Conservation (phyloP, 108 stramenopile genomes). For the Nitzschia putrida region DNA sequence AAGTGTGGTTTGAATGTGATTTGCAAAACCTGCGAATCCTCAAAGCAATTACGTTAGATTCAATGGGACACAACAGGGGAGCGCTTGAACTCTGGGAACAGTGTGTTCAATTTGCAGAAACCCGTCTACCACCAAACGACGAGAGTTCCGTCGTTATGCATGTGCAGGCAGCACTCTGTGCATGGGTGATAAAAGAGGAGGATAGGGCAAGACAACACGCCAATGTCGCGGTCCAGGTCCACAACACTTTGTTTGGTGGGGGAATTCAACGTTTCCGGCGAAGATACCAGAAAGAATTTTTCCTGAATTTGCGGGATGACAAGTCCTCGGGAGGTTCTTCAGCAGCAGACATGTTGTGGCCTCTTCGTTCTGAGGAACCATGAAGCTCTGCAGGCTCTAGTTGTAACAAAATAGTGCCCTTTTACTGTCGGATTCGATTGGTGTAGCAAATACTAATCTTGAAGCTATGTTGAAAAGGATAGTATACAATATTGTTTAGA, state of each 20-base stretch:
- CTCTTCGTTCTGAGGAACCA: not conserved
- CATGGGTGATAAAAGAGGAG: constrained; percentile 35
- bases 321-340: not conserved
- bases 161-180: constrained; percentile 69
- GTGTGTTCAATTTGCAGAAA: constrained; percentile 56
- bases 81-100: constrained; percentile 64
- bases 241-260: constrained; percentile 71
- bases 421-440: too few relatives aligned
- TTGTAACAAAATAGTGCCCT: too few relatives aligned
- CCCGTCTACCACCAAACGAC: constrained; percentile 64
- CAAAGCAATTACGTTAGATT: constrained; percentile 70
- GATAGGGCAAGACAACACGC: constrained; percentile 53
- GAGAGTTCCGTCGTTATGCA: constrained; percentile 59
- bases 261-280: constrained; percentile 58
- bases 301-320: constrained; percentile 41
- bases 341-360: constrained; percentile 4
- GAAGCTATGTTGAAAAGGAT: too few relatives aligned
- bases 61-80: constrained; percentile 44
- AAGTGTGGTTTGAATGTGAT: constrained; percentile 69
- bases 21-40: constrained; percentile 68
- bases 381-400: not conserved
- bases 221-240: constrained; percentile 53
- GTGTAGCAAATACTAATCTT: too few relatives aligned
- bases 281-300: constrained; percentile 62
- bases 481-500: too few relatives aligned